Base-by-base conservation (phyloP, 306 rosid species). In the Malus sylvestris region DNA sequence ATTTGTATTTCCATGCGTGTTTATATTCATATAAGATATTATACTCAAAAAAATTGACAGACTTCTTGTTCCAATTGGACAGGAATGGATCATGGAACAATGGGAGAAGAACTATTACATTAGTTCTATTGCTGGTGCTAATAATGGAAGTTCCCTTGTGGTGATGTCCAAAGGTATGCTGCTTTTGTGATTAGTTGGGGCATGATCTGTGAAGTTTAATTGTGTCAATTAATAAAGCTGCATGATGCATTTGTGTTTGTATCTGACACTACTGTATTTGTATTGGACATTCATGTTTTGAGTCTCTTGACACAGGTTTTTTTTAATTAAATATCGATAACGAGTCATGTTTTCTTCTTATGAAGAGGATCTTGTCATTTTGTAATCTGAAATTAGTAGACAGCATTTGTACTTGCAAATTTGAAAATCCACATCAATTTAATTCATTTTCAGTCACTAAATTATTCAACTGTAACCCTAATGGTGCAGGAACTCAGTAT, bases 81-180 rank as follows among this genome's bases (percentile, higher is more conserved):
- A 88, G 92, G 89, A 86, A 77, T 88, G 92, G 92, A 88, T 88
- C 52, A 86, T 88, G 92, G 92, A 88, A 72, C 92, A 88, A 68
- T 88, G 92, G 92, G 92, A 88, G 76, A 86, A 86, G 82, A 88
- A 86, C 76, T 88, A 73, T 77, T 88, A 88, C 86, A 88, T 88
- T 32, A 88, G 89, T 67, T 83, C 89, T 71, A 83, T 88, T 69
- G 92, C 92, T 14, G 92, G 92, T 68, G 87, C 92, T 73, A 86
- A 75, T 76, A 88, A 81, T 78, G 92, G 92, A 72, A 88, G 92
- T 80, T 88, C 92, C 67, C 89, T 88, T 51, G 92, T 88, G 23
- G 92, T 88, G 77, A 88, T 88, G 92, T 88, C 92, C 18, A 88
- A 86, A 88, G 92, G 92, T 88, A 61, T 42, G 73, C 49, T 46